Conservation (phyloP, 1,139 yeast species). For the Suhomyces atakaporum region DNA sequence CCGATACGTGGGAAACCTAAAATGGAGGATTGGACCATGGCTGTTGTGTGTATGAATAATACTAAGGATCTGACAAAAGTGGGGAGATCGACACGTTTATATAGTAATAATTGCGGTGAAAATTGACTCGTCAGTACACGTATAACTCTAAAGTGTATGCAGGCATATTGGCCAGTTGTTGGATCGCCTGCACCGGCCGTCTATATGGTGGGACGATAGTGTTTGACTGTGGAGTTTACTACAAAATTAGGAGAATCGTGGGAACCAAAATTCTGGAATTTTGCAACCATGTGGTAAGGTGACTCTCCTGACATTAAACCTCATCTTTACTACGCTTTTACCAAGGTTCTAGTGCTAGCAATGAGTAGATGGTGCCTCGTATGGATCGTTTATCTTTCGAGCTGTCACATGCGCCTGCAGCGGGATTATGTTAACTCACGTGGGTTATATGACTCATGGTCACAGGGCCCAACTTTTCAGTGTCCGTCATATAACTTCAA, state of each 20-base stretch:
- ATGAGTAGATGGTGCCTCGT: conserved; percentile 3
- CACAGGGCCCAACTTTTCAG: conserved; percentile 1
- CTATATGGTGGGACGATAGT: too few relatives aligned
- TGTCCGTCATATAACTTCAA: too few relatives aligned
- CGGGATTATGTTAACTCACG: conserved; percentile 10
- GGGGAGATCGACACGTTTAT: conserved; percentile 10
- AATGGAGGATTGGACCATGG: conserved; percentile 93
- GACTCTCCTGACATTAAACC: too few relatives aligned
- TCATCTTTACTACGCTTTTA: too few relatives aligned
- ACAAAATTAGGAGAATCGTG: too few relatives aligned
- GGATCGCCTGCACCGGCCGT: conserved; percentile 8
- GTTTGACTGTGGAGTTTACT: too few relatives aligned
- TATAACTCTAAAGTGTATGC: conserved; percentile 2
- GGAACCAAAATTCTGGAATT: too few relatives aligned
- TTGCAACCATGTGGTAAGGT: too few relatives aligned
- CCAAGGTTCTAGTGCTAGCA: background rate
- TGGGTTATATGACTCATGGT: conserved; percentile 1
- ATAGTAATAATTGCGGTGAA: conserved; percentile 11
- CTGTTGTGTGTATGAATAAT: conserved; percentile 6
- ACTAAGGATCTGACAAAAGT: background rate
- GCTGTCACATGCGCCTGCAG: conserved; percentile 5
- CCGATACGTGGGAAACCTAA: conserved; percentile 99
- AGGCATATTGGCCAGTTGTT: background rate
- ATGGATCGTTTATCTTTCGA: conserved; percentile 4
- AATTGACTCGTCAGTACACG: conserved; percentile 11